These are phyloP conservation scores for Hansenula lynferdii DNA, from an alignment of 1,139 yeast species.

Conservation along the genomic window DNA sequence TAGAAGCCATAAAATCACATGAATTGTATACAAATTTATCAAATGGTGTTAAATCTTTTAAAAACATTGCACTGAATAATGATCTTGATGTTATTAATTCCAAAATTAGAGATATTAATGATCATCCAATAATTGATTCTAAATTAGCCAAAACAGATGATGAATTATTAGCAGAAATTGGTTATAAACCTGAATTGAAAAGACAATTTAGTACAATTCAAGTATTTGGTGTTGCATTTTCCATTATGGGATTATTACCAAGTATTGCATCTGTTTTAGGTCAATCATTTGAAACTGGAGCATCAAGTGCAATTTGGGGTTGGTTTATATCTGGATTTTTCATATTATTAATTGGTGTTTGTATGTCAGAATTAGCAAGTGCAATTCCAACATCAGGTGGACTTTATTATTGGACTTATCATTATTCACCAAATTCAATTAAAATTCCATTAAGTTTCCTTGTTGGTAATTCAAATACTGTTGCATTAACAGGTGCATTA, in stretches of 20 bases:
- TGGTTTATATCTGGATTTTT: conserved; percentile 28
- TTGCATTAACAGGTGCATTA: conserved; percentile 47
- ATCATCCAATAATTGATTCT: not conserved
- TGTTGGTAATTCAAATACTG: conserved; percentile 50
- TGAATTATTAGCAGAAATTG: conserved; percentile 16
- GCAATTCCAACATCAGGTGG: conserved; percentile 75
- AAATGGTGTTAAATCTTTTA: conserved; percentile 1
- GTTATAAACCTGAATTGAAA: conserved; percentile 45
- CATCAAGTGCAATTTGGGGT: conserved; percentile 44
- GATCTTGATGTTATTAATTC: not conserved
- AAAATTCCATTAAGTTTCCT: conserved; percentile 41
- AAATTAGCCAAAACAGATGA: not conserved
- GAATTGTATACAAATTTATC: conserved; percentile 1
- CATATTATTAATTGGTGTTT: conserved; percentile 31
- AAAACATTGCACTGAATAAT: not conserved
- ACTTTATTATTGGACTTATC: conserved; percentile 51
- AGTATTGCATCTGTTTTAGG: conserved; percentile 36
- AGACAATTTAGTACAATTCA: conserved; percentile 43
- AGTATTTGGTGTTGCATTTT: conserved; percentile 46
- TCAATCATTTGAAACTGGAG: conserved; percentile 43
- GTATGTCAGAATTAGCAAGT: conserved; percentile 59
- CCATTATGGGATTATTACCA: conserved; percentile 49
- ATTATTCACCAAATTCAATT: conserved; percentile 40
- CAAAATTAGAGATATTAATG: not conserved
- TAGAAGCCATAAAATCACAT: not conserved